Conservation (phyloP, 2,329 filamentous ascomycete genomes). For the Colletotrichum tabaci region DNA sequence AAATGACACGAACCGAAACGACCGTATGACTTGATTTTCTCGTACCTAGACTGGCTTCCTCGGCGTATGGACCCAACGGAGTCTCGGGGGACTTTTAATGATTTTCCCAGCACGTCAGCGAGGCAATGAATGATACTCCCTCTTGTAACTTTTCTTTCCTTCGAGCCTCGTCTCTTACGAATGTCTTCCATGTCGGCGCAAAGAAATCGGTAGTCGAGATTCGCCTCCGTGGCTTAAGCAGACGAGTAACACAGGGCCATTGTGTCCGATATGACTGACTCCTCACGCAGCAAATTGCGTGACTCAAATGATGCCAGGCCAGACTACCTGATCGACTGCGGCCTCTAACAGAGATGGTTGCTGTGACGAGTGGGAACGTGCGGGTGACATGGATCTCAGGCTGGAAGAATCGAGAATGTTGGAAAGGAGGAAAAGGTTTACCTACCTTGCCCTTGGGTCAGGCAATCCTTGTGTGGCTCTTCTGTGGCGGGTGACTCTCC, state of each 20-base stretch:
- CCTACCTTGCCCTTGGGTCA: not conserved
- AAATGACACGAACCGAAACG: constrained; percentile 4
- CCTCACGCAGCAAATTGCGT: no score
- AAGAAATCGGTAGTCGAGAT: no score
- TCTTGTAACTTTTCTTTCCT: not conserved
- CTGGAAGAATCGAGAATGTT: not conserved
- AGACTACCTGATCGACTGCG: no score
- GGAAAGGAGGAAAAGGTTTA: not conserved
- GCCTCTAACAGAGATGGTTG: no score
- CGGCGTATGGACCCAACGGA: not conserved
- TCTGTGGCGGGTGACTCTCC: constrained; percentile 9
- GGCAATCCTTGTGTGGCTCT: not conserved
- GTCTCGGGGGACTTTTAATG: not conserved
- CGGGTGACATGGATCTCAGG: no score
- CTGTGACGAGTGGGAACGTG: no score
- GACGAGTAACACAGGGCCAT: no score
- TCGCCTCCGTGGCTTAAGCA: no score
- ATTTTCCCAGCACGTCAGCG: not conserved
- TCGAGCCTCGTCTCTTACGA: no score
- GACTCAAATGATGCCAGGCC: no score
- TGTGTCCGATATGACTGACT: no score
- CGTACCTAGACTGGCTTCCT: not conserved
- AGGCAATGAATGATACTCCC: not conserved
- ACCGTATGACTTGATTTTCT: constrained; percentile 12
- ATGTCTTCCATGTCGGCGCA: not conserved